Base-by-base conservation (phyloP, 2,329 filamentous ascomycete genomes). In the Claviceps lovelessii region DNA sequence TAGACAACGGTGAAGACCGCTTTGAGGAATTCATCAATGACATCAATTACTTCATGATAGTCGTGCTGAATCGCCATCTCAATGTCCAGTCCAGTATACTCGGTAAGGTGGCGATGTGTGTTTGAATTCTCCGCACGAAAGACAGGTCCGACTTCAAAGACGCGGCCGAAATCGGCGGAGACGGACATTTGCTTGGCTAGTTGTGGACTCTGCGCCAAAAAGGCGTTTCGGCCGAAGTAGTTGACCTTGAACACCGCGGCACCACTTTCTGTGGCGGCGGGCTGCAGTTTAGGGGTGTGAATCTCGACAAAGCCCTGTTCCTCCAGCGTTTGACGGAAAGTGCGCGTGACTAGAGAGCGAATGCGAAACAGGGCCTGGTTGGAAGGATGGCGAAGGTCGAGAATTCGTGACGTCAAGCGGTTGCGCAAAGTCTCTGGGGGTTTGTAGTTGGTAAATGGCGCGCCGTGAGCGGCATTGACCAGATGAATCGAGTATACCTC, bases 101-200 rank as follows among this genome's bases (percentile, higher is more conserved):
- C 90, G 0, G 90, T 95, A 75, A 96, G 76, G 67, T 96, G 90
- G 42, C 90, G 84, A 64, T 95, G 90, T 0, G 90, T 96, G 69
- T 96, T 96, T 65, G 88, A 94, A 73, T 96, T 94, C 67, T 96
- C 90, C 0, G 90, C 90, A 61, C 90, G 83, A 76, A 96, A 96
- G 7, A 96, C 90, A 5, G 61, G 67, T 56, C 72, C 66, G 54
- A 76, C 66, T 61, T 96, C 90, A 64, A 91, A 96, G 7, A 96
- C 90, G 52, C 84, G 83, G 55, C 85, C 85, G 65, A 95, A 93
- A 66, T 96, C 90, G 33, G 90, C 85, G 5, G 89, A 88, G 45
- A 96, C 89, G 52, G 83, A 81, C 86, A 95, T 91, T 69, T 96
- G 90, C 72, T 96, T 96, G 53, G 88, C 87, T 59, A 96, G 70